Evolutionary conservation across 139 green algal species (phyloP), one percentile per base, ranked within the genome.

Genomic region (Parachlorella kessleri): DNA sequence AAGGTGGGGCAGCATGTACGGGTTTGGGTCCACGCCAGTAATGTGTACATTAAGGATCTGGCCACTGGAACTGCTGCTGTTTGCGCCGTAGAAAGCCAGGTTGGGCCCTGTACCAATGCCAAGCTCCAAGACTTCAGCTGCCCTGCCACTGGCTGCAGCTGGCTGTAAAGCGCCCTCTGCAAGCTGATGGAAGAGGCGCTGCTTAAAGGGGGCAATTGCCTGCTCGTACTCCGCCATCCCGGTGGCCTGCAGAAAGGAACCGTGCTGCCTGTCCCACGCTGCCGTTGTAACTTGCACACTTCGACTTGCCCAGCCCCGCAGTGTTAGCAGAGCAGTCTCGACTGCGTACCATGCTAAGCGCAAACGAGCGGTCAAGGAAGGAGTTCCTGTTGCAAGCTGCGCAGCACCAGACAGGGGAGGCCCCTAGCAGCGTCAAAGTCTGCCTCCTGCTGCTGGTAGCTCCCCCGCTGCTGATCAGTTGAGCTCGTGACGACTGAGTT

Each of bases 51-150:
- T 36, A 32, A 26, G 30, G 41, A 33, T 35, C 14, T 4, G 24
- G 26, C 24, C 33, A n/a, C 33, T 14, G 66, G 23, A 37, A 30
- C 39, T 55, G 33, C n/a, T 8, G 74, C 59, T 32, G n/a, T 24
- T 24, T 3, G 35, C 18, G 21, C 32, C 36, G 35, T 79, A 74
- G 10, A 33, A 79, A 0, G 26, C 35, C 35, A 72, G 38, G 40
- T 77, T 76, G 35, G 48, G 72, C 1, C 72, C 91, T 33, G 85
- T 90, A 26, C 90, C 90, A 4, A 94, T 76, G 8, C 90, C 90
- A 23, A 94, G 55, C 42, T 94, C 90, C 5, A 94, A 42, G 3
- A 94, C n/a, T n/a, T n/a, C n/a, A n/a, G n/a, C n/a, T n/a, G n/a
- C n/a, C n/a, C n/a, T n/a, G n/a, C n/a, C n/a, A n/a, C n/a, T n/a